These are phyloP conservation scores for Tuber microsphaerosporum DNA, from an alignment of 495 filamentous ascomycete genomes.

Conservation along the genomic window DNA sequence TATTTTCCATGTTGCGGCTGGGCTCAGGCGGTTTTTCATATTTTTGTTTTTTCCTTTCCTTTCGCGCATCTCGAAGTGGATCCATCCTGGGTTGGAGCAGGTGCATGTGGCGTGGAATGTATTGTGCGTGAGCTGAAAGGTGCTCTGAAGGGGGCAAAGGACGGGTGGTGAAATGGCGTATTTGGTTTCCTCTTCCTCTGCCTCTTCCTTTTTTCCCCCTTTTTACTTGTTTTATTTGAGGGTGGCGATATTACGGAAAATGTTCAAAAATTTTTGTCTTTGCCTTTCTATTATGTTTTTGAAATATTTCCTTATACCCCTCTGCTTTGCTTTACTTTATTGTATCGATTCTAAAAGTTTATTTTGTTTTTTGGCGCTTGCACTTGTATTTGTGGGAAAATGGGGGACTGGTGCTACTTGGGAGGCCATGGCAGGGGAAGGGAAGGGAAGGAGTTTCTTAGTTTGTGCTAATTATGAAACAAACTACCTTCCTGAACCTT, in stretches of 20 bases:
- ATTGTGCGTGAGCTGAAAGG: neutral
- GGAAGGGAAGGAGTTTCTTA: neutral
- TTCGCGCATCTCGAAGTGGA: conserved; percentile 23
- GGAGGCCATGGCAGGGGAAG: neutral
- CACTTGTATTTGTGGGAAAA: neutral
- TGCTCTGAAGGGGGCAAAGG: neutral
- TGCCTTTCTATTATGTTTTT: neutral
- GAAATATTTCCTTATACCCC: neutral
- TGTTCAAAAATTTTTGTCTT: neutral
- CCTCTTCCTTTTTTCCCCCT: conserved; percentile 6
- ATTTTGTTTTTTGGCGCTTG: neutral
- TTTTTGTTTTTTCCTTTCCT: conserved; percentile 25
- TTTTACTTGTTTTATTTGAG: neutral
- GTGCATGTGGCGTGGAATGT: conserved; percentile 25
- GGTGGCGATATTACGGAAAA: neutral
- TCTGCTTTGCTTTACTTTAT: neutral
- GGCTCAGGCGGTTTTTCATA: conserved; percentile 15
- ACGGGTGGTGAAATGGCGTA: conserved; percentile 30
- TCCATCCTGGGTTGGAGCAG: conserved; percentile 22
- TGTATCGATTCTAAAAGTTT: neutral
- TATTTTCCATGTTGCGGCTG: neutral
- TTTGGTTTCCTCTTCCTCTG: conserved; percentile 20
- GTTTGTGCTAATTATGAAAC: conserved; percentile 1
- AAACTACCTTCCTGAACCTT: neutral
- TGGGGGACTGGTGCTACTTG: neutral